phyloP scores from a whole-genome alignment of 2,329 filamentous ascomycete genomes.

The Fusarium euwallaceae region DNA sequence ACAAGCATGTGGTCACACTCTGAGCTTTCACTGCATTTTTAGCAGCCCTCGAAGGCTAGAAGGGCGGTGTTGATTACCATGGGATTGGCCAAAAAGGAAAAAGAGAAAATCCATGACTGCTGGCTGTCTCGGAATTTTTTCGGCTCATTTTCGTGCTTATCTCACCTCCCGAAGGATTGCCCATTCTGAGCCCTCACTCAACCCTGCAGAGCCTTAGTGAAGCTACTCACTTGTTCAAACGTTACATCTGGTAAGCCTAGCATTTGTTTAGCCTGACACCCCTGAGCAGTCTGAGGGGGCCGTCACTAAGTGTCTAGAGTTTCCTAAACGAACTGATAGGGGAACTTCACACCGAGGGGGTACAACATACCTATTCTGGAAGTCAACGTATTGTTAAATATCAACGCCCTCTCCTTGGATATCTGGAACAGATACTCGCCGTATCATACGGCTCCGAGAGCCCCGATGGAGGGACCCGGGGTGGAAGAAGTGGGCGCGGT shows the following conservation, averaged over 20 bases:
- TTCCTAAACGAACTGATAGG: background rate
- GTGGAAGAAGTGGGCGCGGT: background rate
- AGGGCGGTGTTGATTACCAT: background rate
- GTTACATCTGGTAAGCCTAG: background rate
- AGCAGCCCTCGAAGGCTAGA: background rate
- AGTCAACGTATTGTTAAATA: background rate
- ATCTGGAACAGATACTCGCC: background rate
- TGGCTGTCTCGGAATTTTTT: background rate
- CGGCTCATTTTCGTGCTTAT: background rate
- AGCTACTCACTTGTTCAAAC: background rate
- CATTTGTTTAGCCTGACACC: background rate
- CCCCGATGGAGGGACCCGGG: background rate
- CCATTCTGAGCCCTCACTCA: background rate
- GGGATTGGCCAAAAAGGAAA: background rate
- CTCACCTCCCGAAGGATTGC: background rate
- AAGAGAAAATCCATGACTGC: background rate
- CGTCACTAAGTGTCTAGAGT: background rate
- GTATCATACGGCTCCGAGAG: background rate
- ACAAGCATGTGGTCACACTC: background rate
- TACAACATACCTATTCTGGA: background rate
- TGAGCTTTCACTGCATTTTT: background rate
- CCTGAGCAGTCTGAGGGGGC: background rate
- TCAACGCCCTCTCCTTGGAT: background rate
- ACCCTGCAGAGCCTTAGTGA: background rate
- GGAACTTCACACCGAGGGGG: too few species aligned